Evolutionary conservation across 2,329 filamentous ascomycete species (phyloP), one percentile per base, ranked within the genome.

Genomic region (Colletotrichum karsti): DNA sequence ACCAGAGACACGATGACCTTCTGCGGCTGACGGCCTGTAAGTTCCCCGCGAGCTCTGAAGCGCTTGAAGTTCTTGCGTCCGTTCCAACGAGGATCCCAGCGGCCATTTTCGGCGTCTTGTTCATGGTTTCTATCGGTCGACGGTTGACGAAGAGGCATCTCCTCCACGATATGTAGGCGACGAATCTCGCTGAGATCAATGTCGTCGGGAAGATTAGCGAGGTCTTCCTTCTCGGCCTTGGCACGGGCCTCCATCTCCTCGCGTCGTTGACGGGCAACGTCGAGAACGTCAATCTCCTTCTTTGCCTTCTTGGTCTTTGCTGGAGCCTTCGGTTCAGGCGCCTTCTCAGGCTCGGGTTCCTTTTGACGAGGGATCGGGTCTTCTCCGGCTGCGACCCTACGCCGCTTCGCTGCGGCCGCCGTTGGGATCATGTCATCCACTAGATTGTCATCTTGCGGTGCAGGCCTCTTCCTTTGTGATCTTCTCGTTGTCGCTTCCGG

Each of bases 61-160:
- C 90, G 92, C 78, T 99, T 99, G 82, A 97, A 99, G 76, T 99
- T 98, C 79, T 94, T 95, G 46, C 95, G 87, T 1, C 95, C 96
- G 76, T 98, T 97, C 96, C 96, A 99, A 41, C 86, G 86, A 1
- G 93, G 90, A 72, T 98, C 89, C 95, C 95, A 98, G 42, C 93
- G 86, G 5, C 85, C 84, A 46, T 84, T 82, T 2, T 80, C 83
- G 48, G 85, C 77, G 20, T 87, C 85, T 63, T 83, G 80, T n/a
- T 90, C 88, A 18, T 85, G 80, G 35, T 78, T 72, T 78, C 61
- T 72, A 76, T 30, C 72, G 63, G 74, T 69, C 57, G 73, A 74
- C 74, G 74, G 72, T 70, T 74, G 63, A 24, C 84, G 86, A 0
- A 98, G 77, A 8, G 92, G 85, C 80, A 97, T 93, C 70, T 92